Percentiles rank a stretch among this genome's conserved stretches.
phyloP scores from a whole-genome alignment of 257 asterid genomes.

The Marsdenia floribunda region DNA sequence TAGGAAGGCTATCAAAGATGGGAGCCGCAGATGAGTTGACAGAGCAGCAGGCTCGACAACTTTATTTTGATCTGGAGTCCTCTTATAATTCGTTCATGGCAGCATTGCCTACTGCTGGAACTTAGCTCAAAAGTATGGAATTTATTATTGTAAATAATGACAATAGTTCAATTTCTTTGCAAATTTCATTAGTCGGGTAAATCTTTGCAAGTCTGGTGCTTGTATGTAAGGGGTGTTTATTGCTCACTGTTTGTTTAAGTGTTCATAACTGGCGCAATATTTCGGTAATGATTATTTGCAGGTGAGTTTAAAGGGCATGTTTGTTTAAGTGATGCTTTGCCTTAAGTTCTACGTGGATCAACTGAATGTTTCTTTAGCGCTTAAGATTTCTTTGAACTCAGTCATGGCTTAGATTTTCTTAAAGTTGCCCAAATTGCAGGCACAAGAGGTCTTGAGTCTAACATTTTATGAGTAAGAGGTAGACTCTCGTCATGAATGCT shows the following conservation, averaged over 20 bases:
- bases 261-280: neutral
- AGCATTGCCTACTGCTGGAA: constrained; percentile 69
- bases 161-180: constrained; percentile 9
- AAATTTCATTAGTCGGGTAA: neutral
- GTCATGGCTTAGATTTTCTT: no score
- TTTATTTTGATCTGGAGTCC: constrained; percentile 83
- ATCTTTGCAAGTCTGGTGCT: neutral
- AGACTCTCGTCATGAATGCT: no score
- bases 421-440: no score
- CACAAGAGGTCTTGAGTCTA: no score
- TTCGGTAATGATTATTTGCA: neutral
- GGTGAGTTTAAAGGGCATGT: neutral
- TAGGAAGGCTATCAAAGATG: constrained; percentile 75
- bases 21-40: constrained; percentile 94
- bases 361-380: no score
- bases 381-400: no score
- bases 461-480: no score
- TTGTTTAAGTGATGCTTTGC: neutral
- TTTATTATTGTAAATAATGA: constrained; percentile 35
- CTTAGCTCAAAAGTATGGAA: constrained; percentile 30
- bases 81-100: constrained; percentile 98
- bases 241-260: neutral
- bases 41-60: constrained; percentile 97
- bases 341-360: no score
- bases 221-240: neutral